Evolutionary conservation across 768 basidiomycete genomes (phyloP).

Genomic region (Pleurotus ostreatus): DNA sequence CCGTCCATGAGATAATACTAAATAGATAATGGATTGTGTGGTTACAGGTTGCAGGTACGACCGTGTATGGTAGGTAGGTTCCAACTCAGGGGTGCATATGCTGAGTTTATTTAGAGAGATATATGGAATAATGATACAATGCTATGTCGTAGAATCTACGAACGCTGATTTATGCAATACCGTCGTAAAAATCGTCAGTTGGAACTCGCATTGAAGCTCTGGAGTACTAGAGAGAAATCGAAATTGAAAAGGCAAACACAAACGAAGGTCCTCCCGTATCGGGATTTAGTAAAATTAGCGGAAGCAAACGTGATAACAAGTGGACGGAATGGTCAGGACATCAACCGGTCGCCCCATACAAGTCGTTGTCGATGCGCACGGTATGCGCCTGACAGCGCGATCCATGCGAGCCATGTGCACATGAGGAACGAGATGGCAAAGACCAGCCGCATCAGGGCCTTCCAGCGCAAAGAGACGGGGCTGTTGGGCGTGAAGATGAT

Average conservation of each 20-base stretch:
- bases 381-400: conserved; percentile 62
- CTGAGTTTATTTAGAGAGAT: not conserved
- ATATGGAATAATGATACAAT: conserved; percentile 6
- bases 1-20: conserved; percentile 48
- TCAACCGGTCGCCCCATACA: conserved; percentile 76
- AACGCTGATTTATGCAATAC: too few relatives aligned
- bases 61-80: too few relatives aligned
- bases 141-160: not conserved
- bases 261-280: not conserved
- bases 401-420: conserved; percentile 58
- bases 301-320: not conserved
- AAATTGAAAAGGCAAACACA: not conserved
- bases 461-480: conserved; percentile 74
- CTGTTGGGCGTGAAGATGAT: conserved; percentile 71
- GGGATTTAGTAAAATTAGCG: not conserved
- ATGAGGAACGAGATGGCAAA: conserved; percentile 56
- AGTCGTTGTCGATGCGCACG: conserved; percentile 71
- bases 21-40: too few relatives aligned
- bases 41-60: too few relatives aligned
- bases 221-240: not conserved
- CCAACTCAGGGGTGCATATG: too few relatives aligned
- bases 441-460: conserved; percentile 52
- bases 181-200: not conserved
- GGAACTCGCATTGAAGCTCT: too few relatives aligned
- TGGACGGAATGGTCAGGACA: conserved; percentile 42